Evolutionary conservation across 495 filamentous ascomycete genomes (phyloP), one percentile per base, ranked within the genome.

Genomic region (Amniculicola lignicola): DNA sequence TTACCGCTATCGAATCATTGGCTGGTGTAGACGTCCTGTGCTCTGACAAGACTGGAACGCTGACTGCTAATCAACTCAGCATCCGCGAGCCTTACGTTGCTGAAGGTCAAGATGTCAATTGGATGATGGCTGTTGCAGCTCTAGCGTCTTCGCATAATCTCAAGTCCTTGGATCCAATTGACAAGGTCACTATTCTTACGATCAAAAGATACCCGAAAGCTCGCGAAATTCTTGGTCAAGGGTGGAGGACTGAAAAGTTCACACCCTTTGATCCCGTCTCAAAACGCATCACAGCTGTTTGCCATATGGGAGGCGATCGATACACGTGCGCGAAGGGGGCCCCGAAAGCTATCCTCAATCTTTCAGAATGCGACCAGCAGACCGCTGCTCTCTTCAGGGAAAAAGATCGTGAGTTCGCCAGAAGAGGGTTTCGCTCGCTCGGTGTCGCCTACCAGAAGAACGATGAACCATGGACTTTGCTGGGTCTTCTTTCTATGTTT

Each of bases 361-460:
- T 88, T 58, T 77, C 79, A 23, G 70, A 81, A 64, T 87, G 83
- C 76, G 79, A 78, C 53, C 74, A 78, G 68, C 81, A 84, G 66
- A 81, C 81, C 64, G 75, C 81, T 51, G 67, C 78, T 59, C 74
- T 82, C 58, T 88, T 85, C 81, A 79, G 79, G 72, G 75, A 79
- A 54, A 88, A 86, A 78, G 81, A 83, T 52, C 69, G 78, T 46
- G 84, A 88, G 66, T 88, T 88, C 72, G 85, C 85, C 72, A 81
- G 82, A 53, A 82, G 85, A 82, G 85, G 85, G 78, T 89, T 89
- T 83, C 83, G 85, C 73, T 87, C 85, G 57, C 82, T 89, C 52
- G 85, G 85, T 79, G 85, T 89, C 63, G 84, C 85, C 54, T 72
- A 69, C 65, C 66, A 73, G 63, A 70, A 70, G 61, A 72, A 73